These are phyloP conservation scores for Aplosporella prunicola DNA, from an alignment of 2,329 filamentous ascomycete genomes.

Conservation along the genomic window DNA sequence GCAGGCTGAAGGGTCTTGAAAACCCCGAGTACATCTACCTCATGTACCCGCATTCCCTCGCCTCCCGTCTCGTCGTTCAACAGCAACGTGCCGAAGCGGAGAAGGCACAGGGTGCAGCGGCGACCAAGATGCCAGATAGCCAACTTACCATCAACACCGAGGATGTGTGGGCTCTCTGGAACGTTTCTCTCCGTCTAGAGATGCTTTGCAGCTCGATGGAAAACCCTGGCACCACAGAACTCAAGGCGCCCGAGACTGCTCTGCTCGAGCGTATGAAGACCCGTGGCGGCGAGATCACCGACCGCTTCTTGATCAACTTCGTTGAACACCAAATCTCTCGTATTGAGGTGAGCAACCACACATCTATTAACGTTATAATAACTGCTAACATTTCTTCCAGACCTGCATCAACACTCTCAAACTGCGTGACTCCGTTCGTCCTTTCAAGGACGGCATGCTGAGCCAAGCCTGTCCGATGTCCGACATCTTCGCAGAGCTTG, in stretches of 20 bases:
- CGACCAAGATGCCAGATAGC: conserved; percentile 51
- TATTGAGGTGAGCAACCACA: conserved; percentile 64
- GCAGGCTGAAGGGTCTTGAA: conserved; percentile 91
- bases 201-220: conserved; percentile 90
- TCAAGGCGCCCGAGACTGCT: conserved; percentile 75
- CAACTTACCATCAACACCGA: conserved; percentile 73
- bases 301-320: conserved; percentile 78
- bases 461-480: conserved; percentile 71
- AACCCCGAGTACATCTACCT: conserved; percentile 95
- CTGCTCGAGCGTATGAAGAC: conserved; percentile 65
- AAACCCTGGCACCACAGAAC: conserved; percentile 48
- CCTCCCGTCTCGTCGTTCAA: conserved; percentile 68
- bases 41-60: conserved; percentile 83
- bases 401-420: conserved; percentile 71
- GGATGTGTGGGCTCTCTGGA: conserved; percentile 82
- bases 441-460: conserved; percentile 57
- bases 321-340: conserved; percentile 91
- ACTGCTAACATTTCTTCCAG: conserved; percentile 38
- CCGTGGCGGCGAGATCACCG: conserved; percentile 74
- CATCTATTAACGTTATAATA: not conserved
- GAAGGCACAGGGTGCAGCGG: conserved; percentile 36
- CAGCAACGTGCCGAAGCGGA: conserved; percentile 41
- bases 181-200: conserved; percentile 77
- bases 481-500: conserved; percentile 55
- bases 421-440: conserved; percentile 68